A percentile compares a stretch with the other conserved stretches of the same genome.
Evolutionary conservation across 116 monocot genomes (phyloP).

Genomic region (Trichopus zeylanicus): DNA sequence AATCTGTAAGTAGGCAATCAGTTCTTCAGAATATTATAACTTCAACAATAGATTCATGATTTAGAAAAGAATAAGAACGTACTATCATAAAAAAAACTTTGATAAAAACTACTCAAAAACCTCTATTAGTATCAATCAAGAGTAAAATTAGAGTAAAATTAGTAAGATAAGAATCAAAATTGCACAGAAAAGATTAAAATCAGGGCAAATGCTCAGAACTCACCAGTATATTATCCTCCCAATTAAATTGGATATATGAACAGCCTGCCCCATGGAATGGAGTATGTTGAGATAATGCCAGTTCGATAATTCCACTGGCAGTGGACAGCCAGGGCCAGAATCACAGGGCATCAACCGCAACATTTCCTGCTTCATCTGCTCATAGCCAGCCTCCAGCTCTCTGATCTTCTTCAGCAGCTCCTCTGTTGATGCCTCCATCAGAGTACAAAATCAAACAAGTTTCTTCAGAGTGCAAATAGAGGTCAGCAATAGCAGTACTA

Average conservation of each 20-base stretch:
- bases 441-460: not conserved
- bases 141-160: too few species aligned
- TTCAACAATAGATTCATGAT: too few species aligned
- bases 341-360: slow-evolving; percentile 30
- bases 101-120: too few species aligned
- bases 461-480: not conserved
- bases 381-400: slow-evolving; percentile 61
- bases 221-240: slow-evolving; percentile 84
- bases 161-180: too few species aligned
- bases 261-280: slow-evolving; percentile 87
- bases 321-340: not conserved
- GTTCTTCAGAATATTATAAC: too few species aligned
- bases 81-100: too few species aligned
- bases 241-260: slow-evolving; percentile 68
- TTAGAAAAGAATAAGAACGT: too few species aligned
- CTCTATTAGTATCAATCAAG: too few species aligned
- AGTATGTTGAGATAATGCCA: slow-evolving; percentile 54
- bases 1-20: too few species aligned
- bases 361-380: slow-evolving; percentile 58
- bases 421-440: slow-evolving; percentile 27
- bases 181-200: too few species aligned
- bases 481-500: too few species aligned
- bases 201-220: slow-evolving; percentile 3
- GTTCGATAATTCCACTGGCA: slow-evolving; percentile 61
- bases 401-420: slow-evolving; percentile 82